These are phyloP conservation scores for Curvularia sp. DNA, from an alignment of 2,329 filamentous ascomycete genomes.

Conservation along the genomic window DNA sequence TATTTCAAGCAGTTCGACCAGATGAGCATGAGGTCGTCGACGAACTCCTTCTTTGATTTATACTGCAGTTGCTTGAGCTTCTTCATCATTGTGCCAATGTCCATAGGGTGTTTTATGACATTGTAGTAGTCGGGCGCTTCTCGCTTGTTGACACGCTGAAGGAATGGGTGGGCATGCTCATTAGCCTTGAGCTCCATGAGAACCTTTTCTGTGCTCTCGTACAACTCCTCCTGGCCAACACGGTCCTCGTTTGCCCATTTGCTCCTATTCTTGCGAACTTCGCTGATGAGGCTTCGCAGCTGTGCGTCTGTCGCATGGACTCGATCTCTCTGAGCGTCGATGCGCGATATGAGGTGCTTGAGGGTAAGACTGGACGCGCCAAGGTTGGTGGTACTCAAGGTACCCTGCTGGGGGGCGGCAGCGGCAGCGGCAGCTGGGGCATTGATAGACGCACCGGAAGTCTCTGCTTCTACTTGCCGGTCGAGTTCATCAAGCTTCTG, in stretches of 20 bases:
- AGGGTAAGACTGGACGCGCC: constrained; percentile 94
- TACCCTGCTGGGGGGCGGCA: constrained; percentile 75
- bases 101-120: constrained; percentile 96
- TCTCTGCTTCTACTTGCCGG: constrained; percentile 93
- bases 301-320: constrained; percentile 94
- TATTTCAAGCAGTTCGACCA: constrained; percentile 98
- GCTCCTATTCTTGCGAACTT: constrained; percentile 95
- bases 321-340: constrained; percentile 89
- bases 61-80: constrained; percentile 77
- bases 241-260: constrained; percentile 99
- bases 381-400: constrained; percentile 90
- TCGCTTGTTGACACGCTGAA: constrained; percentile 93
- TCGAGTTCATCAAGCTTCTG: constrained; percentile 96
- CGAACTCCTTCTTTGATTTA: constrained; percentile 84
- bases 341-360: constrained; percentile 94
- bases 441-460: constrained; percentile 67
- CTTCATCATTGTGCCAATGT: constrained; percentile 97
- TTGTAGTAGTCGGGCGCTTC: constrained; percentile 96
- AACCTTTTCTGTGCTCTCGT: constrained; percentile 96
- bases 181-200: constrained; percentile 96
- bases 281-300: constrained; percentile 89
- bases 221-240: constrained; percentile 95
- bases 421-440: constrained; percentile 60
- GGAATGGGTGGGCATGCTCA: constrained; percentile 95
- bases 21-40: constrained; percentile 90